Evolutionary conservation across 129 eudicot species (phyloP), one percentile per base, ranked within the genome.

Genomic region (Pulicaria dysenterica): DNA sequence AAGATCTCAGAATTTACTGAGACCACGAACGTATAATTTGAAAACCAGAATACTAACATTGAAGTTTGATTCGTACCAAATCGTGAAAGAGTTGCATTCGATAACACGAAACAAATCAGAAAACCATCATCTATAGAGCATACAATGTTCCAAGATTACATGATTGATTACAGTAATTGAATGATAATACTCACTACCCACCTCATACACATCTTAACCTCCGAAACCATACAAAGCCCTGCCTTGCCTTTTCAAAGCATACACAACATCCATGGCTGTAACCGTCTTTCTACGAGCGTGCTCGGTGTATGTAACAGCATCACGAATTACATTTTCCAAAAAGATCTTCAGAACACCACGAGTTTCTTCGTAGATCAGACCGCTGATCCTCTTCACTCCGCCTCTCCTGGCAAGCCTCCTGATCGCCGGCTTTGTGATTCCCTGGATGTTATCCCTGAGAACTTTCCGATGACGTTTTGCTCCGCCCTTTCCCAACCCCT

Each of bases 351-450:
- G 7, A 2, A 74, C 78, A 1, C 78, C 78, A 7, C 78, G 78
- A 0, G 78, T 62, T 53, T 74, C 78, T 31, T 74, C 78, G 40
- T 73, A 73, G 8, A 73, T 73, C 42, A 73, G 8, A 3, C 78
- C 78, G 15, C 78, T 73, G 13, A 73, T 73, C 2, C 78, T 61
- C 71, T 73, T 73, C 42, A 73, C 78, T 10, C 78, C 78, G 0
- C 78, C 78, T 73, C 78, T 62, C 40, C 78, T 73, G 3, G 78
- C 78, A 5, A 73, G 61, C 41, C 78, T 62, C 71, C 78, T 73
- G 61, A 73, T 73, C 3, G 78, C 77, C 39, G 77, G 77, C 14
- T 72, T 72, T 2, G 77, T 72, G 68, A 72, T 72, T 3, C 77
- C 77, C 71, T 73, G 78, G 7, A 73, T 73, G 63, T 73, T 73